A percentile compares a stretch with the other conserved stretches of the same genome.
phyloP scores from a whole-genome alignment of 768 basidiomycete species.

The Mycena maculata region DNA sequence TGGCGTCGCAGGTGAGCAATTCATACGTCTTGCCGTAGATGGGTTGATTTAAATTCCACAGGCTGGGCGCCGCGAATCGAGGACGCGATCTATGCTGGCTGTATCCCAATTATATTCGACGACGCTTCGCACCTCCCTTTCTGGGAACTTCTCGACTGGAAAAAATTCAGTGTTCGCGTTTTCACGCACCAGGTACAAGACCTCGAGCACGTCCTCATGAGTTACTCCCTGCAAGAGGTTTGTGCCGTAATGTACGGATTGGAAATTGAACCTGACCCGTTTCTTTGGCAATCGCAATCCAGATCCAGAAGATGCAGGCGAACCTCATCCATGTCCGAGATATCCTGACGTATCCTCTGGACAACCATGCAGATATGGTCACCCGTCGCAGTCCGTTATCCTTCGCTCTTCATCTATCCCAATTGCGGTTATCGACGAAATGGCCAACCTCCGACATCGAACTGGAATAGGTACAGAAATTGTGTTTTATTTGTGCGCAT shows the following conservation, averaged over 20 bases:
- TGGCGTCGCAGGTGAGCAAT: not conserved
- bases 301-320: conserved; percentile 14
- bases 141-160: conserved; percentile 15
- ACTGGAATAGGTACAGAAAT: too few species aligned
- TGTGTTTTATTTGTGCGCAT: too few species aligned
- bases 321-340: conserved; percentile 8
- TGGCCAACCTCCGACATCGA: not conserved
- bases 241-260: not conserved
- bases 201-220: conserved; percentile 6
- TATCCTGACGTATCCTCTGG: conserved; percentile 9
- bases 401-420: conserved; percentile 1
- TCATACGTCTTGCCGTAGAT: not conserved
- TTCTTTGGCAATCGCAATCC: not conserved
- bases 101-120: conserved; percentile 10
- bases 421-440: not conserved
- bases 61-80: conserved; percentile 16
- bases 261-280: not conserved
- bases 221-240: conserved; percentile 7
- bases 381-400: conserved; percentile 1
- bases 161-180: conserved; percentile 6
- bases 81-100: conserved; percentile 13
- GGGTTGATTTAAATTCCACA: not conserved
- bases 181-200: not conserved
- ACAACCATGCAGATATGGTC: conserved; percentile 3
- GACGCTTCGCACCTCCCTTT: conserved; percentile 2